Evolutionary conservation across 371 early-diverging fungal species (phyloP), one percentile per base, ranked within the genome.

Genomic region (Mortierella sp.): DNA sequence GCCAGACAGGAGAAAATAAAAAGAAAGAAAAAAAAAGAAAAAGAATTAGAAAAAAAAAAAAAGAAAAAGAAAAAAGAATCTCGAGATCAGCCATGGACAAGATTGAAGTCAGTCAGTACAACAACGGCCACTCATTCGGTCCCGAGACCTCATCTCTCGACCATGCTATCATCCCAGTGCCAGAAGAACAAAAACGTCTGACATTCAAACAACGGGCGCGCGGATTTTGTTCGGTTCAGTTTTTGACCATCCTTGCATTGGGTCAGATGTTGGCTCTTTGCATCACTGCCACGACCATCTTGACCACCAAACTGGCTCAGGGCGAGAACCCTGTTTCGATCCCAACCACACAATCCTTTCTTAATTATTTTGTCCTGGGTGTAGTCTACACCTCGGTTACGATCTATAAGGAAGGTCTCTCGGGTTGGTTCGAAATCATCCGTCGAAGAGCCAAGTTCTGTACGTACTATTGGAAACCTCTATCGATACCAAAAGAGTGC

Each of bases 221-320:
- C 1, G 48, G 46, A 46, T 53, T 72, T 52, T 51, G 19, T 44
- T 57, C 77, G 4, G 65, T 57, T 46, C 30, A 64, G n/a, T 74
- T 82, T 60, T 12, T 83, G 57, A 30, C 51, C 14, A 83, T 86
- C 52, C 66, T 90, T 12, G 56, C 73, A 0, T 64, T 91, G 16
- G 91, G 91, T 19, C 91, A 91, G 77, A 59, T 92, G 1, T 76
- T 93, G 19, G 86, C 94, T 2, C 81, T 94, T 19, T 94, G 93
- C 66, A 91, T 93, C 62, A 92, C 93, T 2, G 84, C 87, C 15
- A 92, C 91, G 19, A 88, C 85, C 7, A 86, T 91, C 7, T 77
- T 88, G 0, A 87, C 87, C 18, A 87, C 85, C 43, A 77, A 88
- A 59, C 79, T 94, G 43, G 82, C 88, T 3, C 75, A 75, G 21